A percentile compares a stretch with the other conserved stretches of the same genome.
Conservation (phyloP, 192 early-diverging fungal genomes). For the Coemansia sp. region DNA sequence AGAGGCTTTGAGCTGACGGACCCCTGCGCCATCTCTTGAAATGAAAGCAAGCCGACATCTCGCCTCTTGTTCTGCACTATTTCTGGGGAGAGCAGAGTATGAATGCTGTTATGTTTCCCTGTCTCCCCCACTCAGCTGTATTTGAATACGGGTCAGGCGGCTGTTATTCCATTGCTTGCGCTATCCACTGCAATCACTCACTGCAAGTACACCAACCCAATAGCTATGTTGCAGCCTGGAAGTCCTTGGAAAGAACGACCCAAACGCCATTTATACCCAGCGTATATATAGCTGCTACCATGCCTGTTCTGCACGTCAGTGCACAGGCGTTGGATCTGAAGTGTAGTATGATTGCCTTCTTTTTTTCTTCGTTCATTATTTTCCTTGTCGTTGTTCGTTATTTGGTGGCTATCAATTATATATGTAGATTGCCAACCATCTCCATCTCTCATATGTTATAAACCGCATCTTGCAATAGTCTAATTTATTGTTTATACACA, state of each 20-base stretch:
- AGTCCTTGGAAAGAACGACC: background rate
- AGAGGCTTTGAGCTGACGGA: constrained; percentile 12
- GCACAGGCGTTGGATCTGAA: constrained; percentile 1
- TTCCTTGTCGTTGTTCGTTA: background rate
- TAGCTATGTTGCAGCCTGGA: background rate
- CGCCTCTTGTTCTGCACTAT: constrained; percentile 5
- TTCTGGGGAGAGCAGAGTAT: background rate
- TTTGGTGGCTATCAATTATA: no score
- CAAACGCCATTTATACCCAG: background rate
- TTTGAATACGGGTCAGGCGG: background rate
- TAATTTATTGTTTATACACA: background rate
- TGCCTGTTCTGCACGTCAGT: background rate
- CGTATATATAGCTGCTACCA: background rate
- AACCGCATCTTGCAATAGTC: background rate
- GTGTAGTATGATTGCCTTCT: background rate
- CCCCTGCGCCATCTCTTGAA: constrained; percentile 6
- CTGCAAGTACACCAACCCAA: background rate
- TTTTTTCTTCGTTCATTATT: background rate
- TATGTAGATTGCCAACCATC: background rate
- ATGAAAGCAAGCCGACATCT: background rate
- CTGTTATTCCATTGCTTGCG: background rate
- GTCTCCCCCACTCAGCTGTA: background rate
- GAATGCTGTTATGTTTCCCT: background rate
- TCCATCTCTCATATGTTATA: background rate
- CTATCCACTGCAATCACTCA: background rate